phyloP scores from a whole-genome alignment of 2,329 filamentous ascomycete species.

The Cordyceps militaris region DNA sequence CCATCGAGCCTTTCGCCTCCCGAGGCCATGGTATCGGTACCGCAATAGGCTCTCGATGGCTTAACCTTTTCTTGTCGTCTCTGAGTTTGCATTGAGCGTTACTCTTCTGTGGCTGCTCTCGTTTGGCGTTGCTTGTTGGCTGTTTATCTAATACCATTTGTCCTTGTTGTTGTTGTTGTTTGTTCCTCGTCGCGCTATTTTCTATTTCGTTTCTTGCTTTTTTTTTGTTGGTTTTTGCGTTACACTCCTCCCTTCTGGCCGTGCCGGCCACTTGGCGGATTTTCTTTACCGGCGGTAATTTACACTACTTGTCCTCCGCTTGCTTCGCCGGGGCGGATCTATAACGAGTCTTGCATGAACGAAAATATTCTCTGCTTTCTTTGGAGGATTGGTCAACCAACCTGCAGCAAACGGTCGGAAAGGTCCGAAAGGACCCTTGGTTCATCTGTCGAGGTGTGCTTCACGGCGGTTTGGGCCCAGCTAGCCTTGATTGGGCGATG shows the following conservation, averaged over 20 bases:
- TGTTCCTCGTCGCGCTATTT: background rate
- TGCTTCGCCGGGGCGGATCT: conserved; percentile 23
- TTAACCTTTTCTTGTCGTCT: conserved; percentile 14
- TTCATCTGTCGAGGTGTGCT: background rate
- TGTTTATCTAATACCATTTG: conserved; percentile 12
- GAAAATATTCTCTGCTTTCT: conserved; percentile 37
- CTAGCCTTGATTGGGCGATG: background rate
- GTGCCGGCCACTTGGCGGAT: background rate
- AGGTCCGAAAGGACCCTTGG: background rate
- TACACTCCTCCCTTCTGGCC: background rate
- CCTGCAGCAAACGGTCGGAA: background rate
- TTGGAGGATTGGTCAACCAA: conserved; percentile 13
- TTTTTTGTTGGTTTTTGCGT: background rate
- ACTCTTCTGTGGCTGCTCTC: background rate
- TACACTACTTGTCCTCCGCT: conserved; percentile 27
- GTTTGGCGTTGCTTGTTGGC: conserved; percentile 16
- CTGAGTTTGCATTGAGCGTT: conserved; percentile 12
- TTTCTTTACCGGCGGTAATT: conserved; percentile 10
- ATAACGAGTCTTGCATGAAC: conserved; percentile 52
- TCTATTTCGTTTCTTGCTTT: background rate
- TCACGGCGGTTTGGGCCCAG: background rate
- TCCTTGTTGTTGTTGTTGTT: background rate
- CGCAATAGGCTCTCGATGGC: conserved; percentile 16
- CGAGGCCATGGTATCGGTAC: conserved; percentile 38
- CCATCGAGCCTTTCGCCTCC: conserved; percentile 62